Conservation (phyloP, 257 asterid genomes). For the Solanum sejunctum region DNA sequence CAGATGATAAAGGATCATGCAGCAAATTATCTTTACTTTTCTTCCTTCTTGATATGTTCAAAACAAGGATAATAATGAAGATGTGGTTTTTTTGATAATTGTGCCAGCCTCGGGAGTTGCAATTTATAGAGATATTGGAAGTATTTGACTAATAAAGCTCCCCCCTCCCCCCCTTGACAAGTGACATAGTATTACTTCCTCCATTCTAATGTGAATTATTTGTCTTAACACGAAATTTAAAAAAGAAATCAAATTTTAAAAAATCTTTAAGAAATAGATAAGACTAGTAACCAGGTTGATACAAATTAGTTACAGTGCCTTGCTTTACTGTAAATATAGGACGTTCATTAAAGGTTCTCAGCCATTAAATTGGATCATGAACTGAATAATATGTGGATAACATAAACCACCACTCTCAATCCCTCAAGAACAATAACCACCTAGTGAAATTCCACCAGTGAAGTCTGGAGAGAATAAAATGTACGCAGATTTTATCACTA, state of each 20-base stretch:
- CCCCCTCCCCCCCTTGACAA: not conserved
- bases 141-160: not conserved
- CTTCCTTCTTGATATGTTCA: not conserved
- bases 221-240: not conserved
- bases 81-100: constrained; percentile 1
- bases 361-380: not conserved
- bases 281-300: not conserved
- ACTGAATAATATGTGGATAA: not conserved
- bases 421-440: no score
- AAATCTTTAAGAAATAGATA: not conserved
- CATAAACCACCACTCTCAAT: not conserved
- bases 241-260: not conserved
- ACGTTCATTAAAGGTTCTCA: not conserved
- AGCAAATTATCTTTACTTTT: not conserved
- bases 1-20: constrained; percentile 9
- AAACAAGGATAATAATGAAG: constrained; percentile 2
- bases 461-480: no score
- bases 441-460: no score
- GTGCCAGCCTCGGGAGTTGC: constrained; percentile 40
- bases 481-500: no score
- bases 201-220: not conserved
- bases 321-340: not conserved
- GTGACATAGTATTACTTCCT: not conserved
- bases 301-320: not conserved
- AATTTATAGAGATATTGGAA: not conserved